Percentiles rank a stretch among this genome's conserved stretches.
Evolutionary conservation across 2,329 filamentous ascomycete genomes (phyloP).

Genomic region (Neopestalotiopsis sp.): DNA sequence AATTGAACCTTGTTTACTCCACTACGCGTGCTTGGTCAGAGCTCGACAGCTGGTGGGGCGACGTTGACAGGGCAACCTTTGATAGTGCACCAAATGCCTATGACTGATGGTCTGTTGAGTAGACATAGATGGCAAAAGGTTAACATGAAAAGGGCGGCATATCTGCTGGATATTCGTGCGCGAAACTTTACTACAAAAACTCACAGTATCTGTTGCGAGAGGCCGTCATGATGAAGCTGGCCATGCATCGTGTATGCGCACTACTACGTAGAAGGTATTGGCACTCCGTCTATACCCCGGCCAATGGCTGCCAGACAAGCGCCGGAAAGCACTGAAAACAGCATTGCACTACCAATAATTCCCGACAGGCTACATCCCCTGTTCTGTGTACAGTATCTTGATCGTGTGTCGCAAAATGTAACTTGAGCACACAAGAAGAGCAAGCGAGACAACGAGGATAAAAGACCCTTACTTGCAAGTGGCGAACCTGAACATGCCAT

Average conservation of each 20-base stretch:
- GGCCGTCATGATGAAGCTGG: neutral
- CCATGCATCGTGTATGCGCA: neutral
- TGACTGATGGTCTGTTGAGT: neutral
- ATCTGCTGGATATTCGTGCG: neutral
- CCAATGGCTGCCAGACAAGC: neutral
- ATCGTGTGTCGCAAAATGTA: neutral
- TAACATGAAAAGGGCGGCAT: neutral
- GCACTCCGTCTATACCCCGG: neutral
- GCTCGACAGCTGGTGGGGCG: slow-evolving; percentile 12
- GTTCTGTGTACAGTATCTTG: neutral
- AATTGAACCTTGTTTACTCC: slow-evolving; percentile 18
- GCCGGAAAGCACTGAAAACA: neutral
- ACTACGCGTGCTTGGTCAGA: slow-evolving; percentile 6
- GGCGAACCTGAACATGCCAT: neutral
- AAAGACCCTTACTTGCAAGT: neutral
- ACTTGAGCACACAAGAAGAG: too few relatives aligned
- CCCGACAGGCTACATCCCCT: neutral
- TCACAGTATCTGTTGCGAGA: neutral
- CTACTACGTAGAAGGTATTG: neutral
- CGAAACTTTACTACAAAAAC: neutral
- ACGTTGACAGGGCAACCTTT: slow-evolving; percentile 15
- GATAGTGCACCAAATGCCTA: neutral
- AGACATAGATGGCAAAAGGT: neutral
- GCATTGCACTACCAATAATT: neutral
- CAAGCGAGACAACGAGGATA: too few relatives aligned